Conservation (phyloP, 2,329 filamentous ascomycete species). For the Xylariaceae sp. region DNA sequence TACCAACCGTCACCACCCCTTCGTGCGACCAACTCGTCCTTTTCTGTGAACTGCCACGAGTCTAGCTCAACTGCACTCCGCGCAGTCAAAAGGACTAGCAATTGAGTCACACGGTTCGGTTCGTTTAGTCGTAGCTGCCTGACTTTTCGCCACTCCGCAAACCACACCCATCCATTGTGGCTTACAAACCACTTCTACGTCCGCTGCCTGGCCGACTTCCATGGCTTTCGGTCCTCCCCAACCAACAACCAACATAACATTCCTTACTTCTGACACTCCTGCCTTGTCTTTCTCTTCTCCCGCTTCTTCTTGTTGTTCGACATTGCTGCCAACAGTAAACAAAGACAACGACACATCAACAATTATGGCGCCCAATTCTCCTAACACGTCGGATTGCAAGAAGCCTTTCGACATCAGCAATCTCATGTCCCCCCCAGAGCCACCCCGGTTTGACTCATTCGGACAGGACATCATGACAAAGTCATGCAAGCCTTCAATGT, state of each 20-base stretch:
- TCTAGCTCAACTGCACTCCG: not conserved
- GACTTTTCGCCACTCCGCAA: constrained; percentile 26
- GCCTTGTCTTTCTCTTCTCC: constrained; percentile 13
- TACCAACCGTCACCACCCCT: constrained; percentile 13
- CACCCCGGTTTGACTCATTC: constrained; percentile 51
- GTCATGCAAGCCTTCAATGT: constrained; percentile 24
- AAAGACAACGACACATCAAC: no score
- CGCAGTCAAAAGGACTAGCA: constrained; percentile 9
- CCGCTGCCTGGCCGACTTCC: constrained; percentile 18
- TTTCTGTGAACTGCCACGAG: constrained; percentile 6
- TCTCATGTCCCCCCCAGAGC: constrained; percentile 60
- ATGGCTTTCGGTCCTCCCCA: constrained; percentile 16
- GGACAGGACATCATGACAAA: constrained; percentile 27
- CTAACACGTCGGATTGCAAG: constrained; percentile 27
- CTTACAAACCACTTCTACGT: constrained; percentile 29
- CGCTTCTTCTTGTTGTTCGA: no score
- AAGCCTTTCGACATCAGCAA: constrained; percentile 48
- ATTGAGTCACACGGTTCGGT: constrained; percentile 24
- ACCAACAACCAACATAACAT: constrained; percentile 8
- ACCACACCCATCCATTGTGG: constrained; percentile 19
- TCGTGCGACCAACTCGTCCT: constrained; percentile 4
- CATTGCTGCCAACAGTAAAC: no score
- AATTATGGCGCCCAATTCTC: constrained; percentile 19
- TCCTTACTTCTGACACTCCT: no score
- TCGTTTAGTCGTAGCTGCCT: constrained; percentile 22